Percentiles rank a stretch among this genome's conserved stretches.
phyloP scores from a whole-genome alignment of 75 land plant species.

The Selaginella tamariscina region DNA sequence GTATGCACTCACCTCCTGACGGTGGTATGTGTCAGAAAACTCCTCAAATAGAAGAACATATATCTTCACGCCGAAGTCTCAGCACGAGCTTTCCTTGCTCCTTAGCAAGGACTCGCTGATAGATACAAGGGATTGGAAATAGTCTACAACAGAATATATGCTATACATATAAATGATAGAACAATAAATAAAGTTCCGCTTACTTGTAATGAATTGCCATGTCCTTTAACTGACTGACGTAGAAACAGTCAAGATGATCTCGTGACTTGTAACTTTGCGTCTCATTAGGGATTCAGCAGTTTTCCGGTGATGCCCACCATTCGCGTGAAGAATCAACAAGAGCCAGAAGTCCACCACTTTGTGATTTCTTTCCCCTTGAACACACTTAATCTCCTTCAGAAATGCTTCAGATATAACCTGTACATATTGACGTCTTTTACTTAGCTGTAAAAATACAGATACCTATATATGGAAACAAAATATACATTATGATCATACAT shows the following conservation, averaged over 20 bases:
- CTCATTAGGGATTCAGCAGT: conserved; percentile 44
- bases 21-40: conserved; percentile 42
- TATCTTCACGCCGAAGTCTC: conserved; percentile 47
- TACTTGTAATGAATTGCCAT: conserved; percentile 53
- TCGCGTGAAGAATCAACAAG: conserved; percentile 51
- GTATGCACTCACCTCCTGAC: conserved; percentile 52
- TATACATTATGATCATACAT: conserved; percentile 2
- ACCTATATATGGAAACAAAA: too few relatives aligned
- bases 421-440: too few relatives aligned
- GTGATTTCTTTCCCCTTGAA: conserved; percentile 45
- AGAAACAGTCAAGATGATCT: conserved; percentile 35
- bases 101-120: conserved; percentile 41
- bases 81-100: conserved; percentile 48
- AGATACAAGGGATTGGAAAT: conserved; percentile 49
- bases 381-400: conserved; percentile 56
- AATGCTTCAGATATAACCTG: conserved; percentile 64
- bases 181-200: neutral
- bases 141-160: conserved; percentile 19
- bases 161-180: neutral
- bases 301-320: conserved; percentile 58
- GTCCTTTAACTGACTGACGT: conserved; percentile 49
- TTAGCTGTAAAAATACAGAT: too few relatives aligned
- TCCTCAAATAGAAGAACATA: conserved; percentile 66
- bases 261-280: conserved; percentile 48
- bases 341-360: conserved; percentile 80